These are phyloP conservation scores for Penicillium daleae DNA, from an alignment of 495 filamentous ascomycete species.

Conservation along the genomic window DNA sequence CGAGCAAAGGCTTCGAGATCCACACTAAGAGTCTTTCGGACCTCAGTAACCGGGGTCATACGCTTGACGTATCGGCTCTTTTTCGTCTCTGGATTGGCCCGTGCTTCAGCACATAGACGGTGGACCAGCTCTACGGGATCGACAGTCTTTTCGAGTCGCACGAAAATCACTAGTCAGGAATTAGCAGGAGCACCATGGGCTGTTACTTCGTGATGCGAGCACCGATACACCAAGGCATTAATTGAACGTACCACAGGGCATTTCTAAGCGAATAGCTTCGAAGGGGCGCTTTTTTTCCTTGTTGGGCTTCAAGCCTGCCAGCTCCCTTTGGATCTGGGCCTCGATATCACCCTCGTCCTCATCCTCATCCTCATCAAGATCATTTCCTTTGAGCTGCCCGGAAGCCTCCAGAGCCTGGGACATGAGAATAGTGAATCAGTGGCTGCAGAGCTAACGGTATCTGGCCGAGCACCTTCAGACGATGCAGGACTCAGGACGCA, in stretches of 20 bases:
- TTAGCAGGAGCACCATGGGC: conserved; percentile 24
- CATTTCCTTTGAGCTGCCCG: conserved; percentile 6
- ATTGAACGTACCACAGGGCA: conserved; percentile 68
- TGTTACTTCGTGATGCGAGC: conserved; percentile 52
- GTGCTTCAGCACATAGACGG: conserved; percentile 70
- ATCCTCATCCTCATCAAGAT: conserved; percentile 31
- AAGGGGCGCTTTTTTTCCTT: conserved; percentile 52
- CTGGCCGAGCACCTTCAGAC: not conserved
- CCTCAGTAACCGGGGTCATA: conserved; percentile 76
- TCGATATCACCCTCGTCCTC: conserved; percentile 75
- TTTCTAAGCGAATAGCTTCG: conserved; percentile 69
- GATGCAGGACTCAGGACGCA: not conserved
- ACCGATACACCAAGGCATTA: conserved; percentile 1
- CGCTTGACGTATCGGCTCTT: conserved; percentile 78
- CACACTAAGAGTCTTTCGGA: conserved; percentile 76
- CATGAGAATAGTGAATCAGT: conserved; percentile 6
- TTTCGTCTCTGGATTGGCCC: conserved; percentile 53
- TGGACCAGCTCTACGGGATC: conserved; percentile 82
- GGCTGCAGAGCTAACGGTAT: not conserved
- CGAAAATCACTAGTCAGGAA: conserved; percentile 42
- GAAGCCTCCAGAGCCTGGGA: conserved; percentile 30
- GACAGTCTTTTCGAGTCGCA: conserved; percentile 61
- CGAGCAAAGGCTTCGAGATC: conserved; percentile 73
- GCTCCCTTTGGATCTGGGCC: conserved; percentile 76
- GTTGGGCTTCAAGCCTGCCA: conserved; percentile 64